Percentiles rank a stretch among this genome's conserved stretches.
These are phyloP conservation scores for Phyllosticta citribraziliensis DNA, from an alignment of 2,329 filamentous ascomycete species.

Conservation along the genomic window DNA sequence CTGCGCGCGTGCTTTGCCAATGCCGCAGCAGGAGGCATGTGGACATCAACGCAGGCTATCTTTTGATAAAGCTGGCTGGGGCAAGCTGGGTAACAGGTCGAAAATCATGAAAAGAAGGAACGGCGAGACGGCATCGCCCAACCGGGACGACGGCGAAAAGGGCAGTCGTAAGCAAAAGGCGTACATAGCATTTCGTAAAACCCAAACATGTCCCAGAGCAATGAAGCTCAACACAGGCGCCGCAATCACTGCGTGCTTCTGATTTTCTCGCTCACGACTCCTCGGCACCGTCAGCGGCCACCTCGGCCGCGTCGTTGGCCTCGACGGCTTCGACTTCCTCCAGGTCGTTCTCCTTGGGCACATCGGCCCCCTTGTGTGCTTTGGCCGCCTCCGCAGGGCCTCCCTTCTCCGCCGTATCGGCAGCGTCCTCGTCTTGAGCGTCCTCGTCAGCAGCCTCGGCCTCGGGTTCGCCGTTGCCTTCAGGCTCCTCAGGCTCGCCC, in stretches of 20 bases:
- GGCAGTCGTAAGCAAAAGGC: not conserved
- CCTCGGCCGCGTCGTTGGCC: not conserved
- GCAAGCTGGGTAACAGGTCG: not conserved
- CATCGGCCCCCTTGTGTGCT: slow-evolving; percentile 17
- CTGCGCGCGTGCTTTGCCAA: not conserved
- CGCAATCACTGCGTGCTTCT: not conserved
- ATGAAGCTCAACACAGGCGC: not conserved
- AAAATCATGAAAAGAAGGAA: not conserved
- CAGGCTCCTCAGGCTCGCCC: slow-evolving; percentile 18
- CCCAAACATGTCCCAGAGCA: not conserved
- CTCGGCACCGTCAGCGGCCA: slow-evolving; percentile 18
- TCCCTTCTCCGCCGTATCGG: slow-evolving; percentile 18
- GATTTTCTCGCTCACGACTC: not conserved
- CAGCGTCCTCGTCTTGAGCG: slow-evolving; percentile 15
- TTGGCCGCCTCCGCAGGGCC: slow-evolving; percentile 22
- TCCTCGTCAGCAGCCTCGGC: slow-evolving; percentile 15
- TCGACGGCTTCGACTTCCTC: slow-evolving; percentile 19
- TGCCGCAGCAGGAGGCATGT: not conserved
- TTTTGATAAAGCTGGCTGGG: not conserved
- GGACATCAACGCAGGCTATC: not conserved
- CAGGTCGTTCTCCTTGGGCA: slow-evolving; percentile 22
- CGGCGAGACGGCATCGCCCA: not conserved
- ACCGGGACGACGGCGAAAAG: not conserved
- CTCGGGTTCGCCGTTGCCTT: slow-evolving; percentile 14
- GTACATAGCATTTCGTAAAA: not conserved